A percentile compares a stretch with the other conserved stretches of the same genome.
phyloP scores from a whole-genome alignment of 129 eudicot genomes.

The Tanacetum coccineum region DNA sequence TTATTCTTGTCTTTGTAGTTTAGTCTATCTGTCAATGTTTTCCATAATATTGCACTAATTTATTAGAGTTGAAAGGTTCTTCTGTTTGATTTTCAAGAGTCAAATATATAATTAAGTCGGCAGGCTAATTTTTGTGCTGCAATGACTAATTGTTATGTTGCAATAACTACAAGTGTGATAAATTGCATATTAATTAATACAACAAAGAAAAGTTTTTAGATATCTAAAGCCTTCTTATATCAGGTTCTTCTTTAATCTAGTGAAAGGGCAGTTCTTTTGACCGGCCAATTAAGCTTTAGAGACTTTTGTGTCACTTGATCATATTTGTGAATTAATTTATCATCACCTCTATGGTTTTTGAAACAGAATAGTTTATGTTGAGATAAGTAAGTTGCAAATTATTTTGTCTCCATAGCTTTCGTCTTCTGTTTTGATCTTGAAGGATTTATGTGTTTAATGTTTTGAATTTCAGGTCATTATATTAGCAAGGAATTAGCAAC shows the following conservation, averaged over 20 bases:
- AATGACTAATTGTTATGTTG: conserved; percentile 15
- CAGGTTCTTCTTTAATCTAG: neutral
- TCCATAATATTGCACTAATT: conserved; percentile 14
- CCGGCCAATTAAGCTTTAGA: conserved; percentile 7
- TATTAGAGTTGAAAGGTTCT: conserved; percentile 21
- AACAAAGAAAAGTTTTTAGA: conserved; percentile 22
- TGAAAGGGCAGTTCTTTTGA: conserved; percentile 9
- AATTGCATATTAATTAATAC: conserved; percentile 10
- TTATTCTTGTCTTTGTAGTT: conserved; percentile 14
- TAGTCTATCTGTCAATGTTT: conserved; percentile 18
- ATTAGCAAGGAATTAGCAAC: conserved; percentile 23
- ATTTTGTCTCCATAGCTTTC: too few relatives aligned
- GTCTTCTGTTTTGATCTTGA: neutral
- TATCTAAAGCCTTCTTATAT: neutral
- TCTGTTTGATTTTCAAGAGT: conserved; percentile 23
- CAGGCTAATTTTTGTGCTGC: conserved; percentile 6
- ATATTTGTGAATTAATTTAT: neutral
- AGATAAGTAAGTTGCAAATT: too few relatives aligned
- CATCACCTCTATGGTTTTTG: too few relatives aligned
- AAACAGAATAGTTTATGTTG: too few relatives aligned
- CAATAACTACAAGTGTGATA: conserved; percentile 10
- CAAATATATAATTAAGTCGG: conserved; percentile 11
- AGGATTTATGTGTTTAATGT: neutral
- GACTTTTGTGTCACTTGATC: conserved; percentile 12
- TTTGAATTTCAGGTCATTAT: conserved; percentile 25